Percentiles rank a stretch among this genome's conserved stretches.
Conservation (phyloP, 768 basidiomycete species). For the Termitomyces sp. region DNA sequence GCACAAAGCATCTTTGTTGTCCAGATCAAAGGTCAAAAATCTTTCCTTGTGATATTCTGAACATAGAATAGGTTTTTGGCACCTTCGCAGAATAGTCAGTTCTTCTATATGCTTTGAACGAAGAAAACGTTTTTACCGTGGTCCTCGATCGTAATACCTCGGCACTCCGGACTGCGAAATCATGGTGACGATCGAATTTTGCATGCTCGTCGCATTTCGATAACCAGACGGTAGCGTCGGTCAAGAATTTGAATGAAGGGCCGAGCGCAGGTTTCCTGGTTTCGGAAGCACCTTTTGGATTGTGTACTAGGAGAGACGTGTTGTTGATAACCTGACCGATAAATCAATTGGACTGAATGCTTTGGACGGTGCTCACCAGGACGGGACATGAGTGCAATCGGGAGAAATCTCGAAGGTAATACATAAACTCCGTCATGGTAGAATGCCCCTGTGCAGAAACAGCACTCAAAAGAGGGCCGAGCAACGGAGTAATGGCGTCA, state of each 20-base stretch:
- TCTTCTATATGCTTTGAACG: neutral
- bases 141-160: conserved; percentile 45
- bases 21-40: conserved; percentile 8
- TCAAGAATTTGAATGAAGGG: conserved; percentile 70
- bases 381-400: conserved; percentile 44
- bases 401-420: conserved; percentile 52
- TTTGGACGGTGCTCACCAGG: conserved; percentile 45
- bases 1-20: neutral
- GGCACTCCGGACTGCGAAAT: conserved; percentile 29
- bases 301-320: conserved; percentile 33
- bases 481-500: conserved; percentile 62
- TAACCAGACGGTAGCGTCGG: conserved; percentile 77
- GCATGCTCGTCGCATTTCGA: conserved; percentile 25
- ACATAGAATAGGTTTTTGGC: conserved; percentile 38
- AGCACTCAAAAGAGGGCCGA: conserved; percentile 62
- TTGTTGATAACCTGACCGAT: conserved; percentile 58
- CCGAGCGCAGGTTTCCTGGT: conserved; percentile 71
- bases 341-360: conserved; percentile 6
- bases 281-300: conserved; percentile 18
- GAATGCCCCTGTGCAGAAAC: conserved; percentile 76
- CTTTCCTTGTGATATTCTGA: conserved; percentile 35
- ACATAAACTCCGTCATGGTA: conserved; percentile 71
- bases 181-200: conserved; percentile 18
- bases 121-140: conserved; percentile 28
- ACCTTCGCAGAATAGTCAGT: conserved; percentile 25